phyloP scores from a whole-genome alignment of 2,329 filamentous ascomycete genomes.

The Calonectria crousiana region DNA sequence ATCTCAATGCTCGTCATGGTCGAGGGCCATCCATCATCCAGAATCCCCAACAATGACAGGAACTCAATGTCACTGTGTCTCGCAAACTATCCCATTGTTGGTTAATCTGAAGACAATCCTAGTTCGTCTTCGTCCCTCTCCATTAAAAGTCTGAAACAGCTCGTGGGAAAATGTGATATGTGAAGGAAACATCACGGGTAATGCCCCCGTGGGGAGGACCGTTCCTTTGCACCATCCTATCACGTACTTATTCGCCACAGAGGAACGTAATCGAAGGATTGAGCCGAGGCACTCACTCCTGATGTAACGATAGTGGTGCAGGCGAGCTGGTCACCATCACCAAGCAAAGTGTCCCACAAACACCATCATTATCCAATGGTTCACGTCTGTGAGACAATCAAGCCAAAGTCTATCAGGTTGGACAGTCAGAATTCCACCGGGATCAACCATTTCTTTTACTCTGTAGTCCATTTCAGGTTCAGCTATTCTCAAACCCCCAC shows the following conservation, averaged over 20 bases:
- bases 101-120: background rate
- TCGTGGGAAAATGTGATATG: background rate
- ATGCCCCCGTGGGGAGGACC: background rate
- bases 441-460: too few species aligned
- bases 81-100: background rate
- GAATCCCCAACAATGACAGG: background rate
- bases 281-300: background rate
- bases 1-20: background rate
- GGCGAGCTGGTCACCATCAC: background rate
- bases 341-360: background rate
- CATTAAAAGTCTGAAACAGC: background rate
- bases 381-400: background rate
- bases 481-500: too few species aligned
- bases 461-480: background rate
- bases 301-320: background rate
- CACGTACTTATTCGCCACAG: background rate
- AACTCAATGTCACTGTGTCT: background rate
- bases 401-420: background rate
- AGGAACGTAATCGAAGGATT: background rate
- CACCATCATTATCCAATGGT: background rate
- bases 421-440: too few species aligned
- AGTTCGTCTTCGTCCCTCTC: background rate
- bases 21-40: background rate
- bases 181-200: background rate
- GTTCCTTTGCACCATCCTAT: background rate